Percentiles rank a stretch among this genome's conserved stretches.
These are phyloP conservation scores for Coccomyxa sp. DNA, from an alignment of 139 green algal species.

Conservation along the genomic window DNA sequence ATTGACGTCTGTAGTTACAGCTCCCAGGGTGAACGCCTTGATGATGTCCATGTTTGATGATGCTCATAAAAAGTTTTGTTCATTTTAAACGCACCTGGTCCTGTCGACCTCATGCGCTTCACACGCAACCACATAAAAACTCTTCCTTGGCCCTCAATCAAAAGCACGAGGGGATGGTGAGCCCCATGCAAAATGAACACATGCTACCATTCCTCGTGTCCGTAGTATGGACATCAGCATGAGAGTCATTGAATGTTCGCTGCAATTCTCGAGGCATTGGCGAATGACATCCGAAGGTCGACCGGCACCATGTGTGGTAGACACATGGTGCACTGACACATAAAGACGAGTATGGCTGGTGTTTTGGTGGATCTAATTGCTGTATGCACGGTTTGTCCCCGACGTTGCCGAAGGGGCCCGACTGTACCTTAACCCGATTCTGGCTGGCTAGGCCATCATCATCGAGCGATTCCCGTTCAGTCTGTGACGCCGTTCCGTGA, in stretches of 20 bases:
- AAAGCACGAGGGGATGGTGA: neutral
- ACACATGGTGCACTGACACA: neutral
- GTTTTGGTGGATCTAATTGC: neutral
- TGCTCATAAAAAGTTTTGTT: neutral
- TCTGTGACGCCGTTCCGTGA: neutral
- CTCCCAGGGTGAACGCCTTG: neutral
- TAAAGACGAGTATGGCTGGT: neutral
- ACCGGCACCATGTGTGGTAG: neutral
- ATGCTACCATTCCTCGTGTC: neutral
- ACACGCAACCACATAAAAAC: neutral
- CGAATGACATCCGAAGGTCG: neutral
- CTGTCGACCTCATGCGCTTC: neutral
- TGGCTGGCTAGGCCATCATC: neutral
- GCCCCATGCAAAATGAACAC: neutral
- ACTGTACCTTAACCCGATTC: neutral
- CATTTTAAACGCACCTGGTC: neutral
- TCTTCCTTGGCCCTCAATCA: neutral
- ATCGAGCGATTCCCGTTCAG: neutral
- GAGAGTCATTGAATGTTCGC: neutral
- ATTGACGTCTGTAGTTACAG: constrained; percentile 1
- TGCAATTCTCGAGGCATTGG: neutral
- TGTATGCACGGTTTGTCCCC: neutral
- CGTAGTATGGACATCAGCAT: neutral
- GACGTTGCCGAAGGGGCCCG: neutral
- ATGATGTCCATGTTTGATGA: neutral